phyloP scores from a whole-genome alignment of 2,329 filamentous ascomycete genomes.

The Fusarium luffae region DNA sequence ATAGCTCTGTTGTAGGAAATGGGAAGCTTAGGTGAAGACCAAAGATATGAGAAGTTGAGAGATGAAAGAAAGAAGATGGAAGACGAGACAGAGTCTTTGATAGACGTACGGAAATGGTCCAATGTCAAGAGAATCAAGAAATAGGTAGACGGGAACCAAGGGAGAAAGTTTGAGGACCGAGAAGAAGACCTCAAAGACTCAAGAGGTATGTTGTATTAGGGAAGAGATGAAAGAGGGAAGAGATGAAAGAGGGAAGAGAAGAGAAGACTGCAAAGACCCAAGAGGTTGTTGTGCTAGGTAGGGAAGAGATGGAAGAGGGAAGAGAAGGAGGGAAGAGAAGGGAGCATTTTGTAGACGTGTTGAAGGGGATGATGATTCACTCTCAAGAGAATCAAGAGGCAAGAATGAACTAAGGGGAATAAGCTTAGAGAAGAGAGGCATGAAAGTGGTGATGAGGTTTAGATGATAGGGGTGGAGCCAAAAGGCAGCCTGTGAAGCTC shows the following conservation, averaged over 20 bases:
- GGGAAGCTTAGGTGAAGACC: neutral
- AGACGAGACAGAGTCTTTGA: neutral
- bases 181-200: too few relatives aligned
- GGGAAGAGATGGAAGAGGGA: neutral
- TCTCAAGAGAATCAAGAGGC: neutral
- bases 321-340: neutral
- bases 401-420: neutral
- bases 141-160: too few relatives aligned
- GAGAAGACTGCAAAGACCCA: neutral
- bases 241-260: neutral
- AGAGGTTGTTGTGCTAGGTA: neutral
- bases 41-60: neutral
- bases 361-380: constrained; percentile 3
- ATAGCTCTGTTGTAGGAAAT: neutral
- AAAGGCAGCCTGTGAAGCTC: constrained; percentile 6
- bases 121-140: neutral
- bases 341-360: neutral
- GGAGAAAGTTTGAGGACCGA: too few relatives aligned
- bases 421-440: neutral
- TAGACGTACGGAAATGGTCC: neutral
- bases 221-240: neutral
- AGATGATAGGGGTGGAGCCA: constrained; percentile 10
- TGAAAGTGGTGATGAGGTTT: constrained; percentile 1
- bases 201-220: too few relatives aligned
- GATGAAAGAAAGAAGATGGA: neutral